phyloP scores from a whole-genome alignment of 495 filamentous ascomycete species.

The Aspergillus diversus region DNA sequence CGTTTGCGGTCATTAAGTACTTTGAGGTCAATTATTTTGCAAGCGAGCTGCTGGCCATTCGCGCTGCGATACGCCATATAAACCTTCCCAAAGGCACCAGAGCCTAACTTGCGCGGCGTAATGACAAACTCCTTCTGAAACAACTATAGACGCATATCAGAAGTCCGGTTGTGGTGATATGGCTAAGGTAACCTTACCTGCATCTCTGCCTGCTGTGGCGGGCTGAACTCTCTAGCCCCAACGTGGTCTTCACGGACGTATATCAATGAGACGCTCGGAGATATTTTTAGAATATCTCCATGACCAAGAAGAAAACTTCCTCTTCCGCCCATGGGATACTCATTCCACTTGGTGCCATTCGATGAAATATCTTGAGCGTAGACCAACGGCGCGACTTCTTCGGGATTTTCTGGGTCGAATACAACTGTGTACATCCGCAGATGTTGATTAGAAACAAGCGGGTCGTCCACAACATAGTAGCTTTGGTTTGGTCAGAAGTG shows the following conservation, averaged over 20 bases:
- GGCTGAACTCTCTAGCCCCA: slow-evolving; percentile 21
- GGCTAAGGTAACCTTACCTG: slow-evolving; percentile 24
- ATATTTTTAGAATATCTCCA: slow-evolving; percentile 53
- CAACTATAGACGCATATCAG: slow-evolving; percentile 32
- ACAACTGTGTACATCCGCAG: slow-evolving; percentile 64
- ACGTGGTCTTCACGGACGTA: slow-evolving; percentile 24
- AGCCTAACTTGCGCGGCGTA: slow-evolving; percentile 52
- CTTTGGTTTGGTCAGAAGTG: slow-evolving; percentile 30
- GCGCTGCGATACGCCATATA: slow-evolving; percentile 48
- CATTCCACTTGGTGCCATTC: slow-evolving; percentile 61
- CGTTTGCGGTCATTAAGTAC: slow-evolving; percentile 13
- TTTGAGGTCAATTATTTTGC: slow-evolving; percentile 52
- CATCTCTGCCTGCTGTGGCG: slow-evolving; percentile 33
- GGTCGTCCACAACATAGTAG: slow-evolving; percentile 44
- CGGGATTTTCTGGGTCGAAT: slow-evolving; percentile 43
- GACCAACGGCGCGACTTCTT: slow-evolving; percentile 51
- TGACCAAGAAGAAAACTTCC: slow-evolving; percentile 55
- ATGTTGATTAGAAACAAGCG: slow-evolving; percentile 59
- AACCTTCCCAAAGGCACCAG: slow-evolving; percentile 52
- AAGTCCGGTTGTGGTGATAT: background rate
- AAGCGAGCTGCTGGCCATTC: slow-evolving; percentile 52
- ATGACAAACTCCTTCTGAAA: slow-evolving; percentile 53
- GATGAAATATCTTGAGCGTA: slow-evolving; percentile 64
- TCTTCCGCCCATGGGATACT: slow-evolving; percentile 43
- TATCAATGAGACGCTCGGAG: slow-evolving; percentile 25